Base-by-base conservation (phyloP, 805 yeast species). In the Candida michaelii region DNA sequence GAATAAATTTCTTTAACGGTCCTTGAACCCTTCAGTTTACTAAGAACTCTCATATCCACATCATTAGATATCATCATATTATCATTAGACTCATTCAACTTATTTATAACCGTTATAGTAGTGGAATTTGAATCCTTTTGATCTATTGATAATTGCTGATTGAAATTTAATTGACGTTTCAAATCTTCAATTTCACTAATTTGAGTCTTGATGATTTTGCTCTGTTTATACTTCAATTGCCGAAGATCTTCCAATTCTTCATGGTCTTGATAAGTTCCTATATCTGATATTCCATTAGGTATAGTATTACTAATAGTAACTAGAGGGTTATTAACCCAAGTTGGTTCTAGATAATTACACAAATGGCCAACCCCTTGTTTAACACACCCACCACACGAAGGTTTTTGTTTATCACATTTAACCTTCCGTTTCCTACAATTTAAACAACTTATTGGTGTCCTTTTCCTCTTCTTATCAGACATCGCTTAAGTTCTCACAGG, bases 391-490 rank as follows among this genome's bases (percentile, higher is more conserved):
- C 67, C 59, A 49, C 76, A 70, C 5, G 65, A 55, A 2, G 76
- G 76, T 37, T 58, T 55, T 15, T 45, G 61, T 40, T 66, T 67
- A 47, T 70, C 76, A 53, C 76, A 70, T 44, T 65, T 67, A 50
- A 70, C 76, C 50, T 69, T 69, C 11, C 76, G 47, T 34, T 60
- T 59, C 44, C 69, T 60, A 48, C 76, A 70, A 40, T 63, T 63
- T 32, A 65, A 53, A 45, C 76, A 70, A 23, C 71, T 55, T 12
- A 69, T 51, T 2, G 76, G 74, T 1, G 64, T 71, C 19, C 75
- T 52, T 34, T 60, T 59, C 33, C 74, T 53, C 39, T 59, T 54
- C 30, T 29, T 40, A 30, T 39, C 42, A 36, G 29, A 11, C 41
- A 36, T 36, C 21, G 4, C n/a, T 25, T 25, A 25, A 25, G 25